These are phyloP conservation scores for Huntiella bhutanensis DNA, from an alignment of 2,329 filamentous ascomycete species.

Conservation along the genomic window DNA sequence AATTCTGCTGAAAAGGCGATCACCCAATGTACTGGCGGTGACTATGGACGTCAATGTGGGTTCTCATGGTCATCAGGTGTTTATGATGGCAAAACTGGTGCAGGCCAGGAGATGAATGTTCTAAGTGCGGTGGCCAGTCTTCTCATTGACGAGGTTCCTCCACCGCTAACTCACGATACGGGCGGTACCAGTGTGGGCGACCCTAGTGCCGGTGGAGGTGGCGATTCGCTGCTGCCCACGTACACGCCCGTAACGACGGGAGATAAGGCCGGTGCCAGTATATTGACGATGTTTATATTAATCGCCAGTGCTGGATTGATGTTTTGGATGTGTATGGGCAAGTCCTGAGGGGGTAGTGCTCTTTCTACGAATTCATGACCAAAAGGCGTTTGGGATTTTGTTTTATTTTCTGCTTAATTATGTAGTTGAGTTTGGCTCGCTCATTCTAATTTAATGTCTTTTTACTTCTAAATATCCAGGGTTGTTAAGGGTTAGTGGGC, in stretches of 20 bases:
- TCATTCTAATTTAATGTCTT: neutral
- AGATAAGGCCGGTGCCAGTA: slow-evolving; percentile 29
- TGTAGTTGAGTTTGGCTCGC: neutral
- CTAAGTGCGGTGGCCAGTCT: slow-evolving; percentile 35
- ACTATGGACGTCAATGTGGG: slow-evolving; percentile 30
- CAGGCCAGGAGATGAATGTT: slow-evolving; percentile 42
- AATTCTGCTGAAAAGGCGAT: slow-evolving; percentile 35
- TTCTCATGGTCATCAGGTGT: slow-evolving; percentile 31
- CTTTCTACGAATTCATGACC: too few species aligned
- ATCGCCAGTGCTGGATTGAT: slow-evolving; percentile 12
- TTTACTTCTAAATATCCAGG: neutral
- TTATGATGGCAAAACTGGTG: slow-evolving; percentile 36
- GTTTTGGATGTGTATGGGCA: slow-evolving; percentile 8
- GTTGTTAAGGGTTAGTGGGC: too few species aligned
- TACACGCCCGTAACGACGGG: slow-evolving; percentile 22
- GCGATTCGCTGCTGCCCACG: slow-evolving; percentile 19
- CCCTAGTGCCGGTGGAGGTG: slow-evolving; percentile 23
- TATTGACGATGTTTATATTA: slow-evolving; percentile 27
- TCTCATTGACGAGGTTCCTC: slow-evolving; percentile 23
- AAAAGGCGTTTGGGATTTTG: neutral
- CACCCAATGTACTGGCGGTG: slow-evolving; percentile 33
- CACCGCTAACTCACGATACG: slow-evolving; percentile 25
- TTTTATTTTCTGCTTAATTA: neutral
- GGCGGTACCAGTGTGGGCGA: slow-evolving; percentile 34
- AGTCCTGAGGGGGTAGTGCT: neutral